These are phyloP conservation scores for Pseudogymnoascus sp. DNA, from an alignment of 2,329 filamentous ascomycete genomes.

Conservation along the genomic window DNA sequence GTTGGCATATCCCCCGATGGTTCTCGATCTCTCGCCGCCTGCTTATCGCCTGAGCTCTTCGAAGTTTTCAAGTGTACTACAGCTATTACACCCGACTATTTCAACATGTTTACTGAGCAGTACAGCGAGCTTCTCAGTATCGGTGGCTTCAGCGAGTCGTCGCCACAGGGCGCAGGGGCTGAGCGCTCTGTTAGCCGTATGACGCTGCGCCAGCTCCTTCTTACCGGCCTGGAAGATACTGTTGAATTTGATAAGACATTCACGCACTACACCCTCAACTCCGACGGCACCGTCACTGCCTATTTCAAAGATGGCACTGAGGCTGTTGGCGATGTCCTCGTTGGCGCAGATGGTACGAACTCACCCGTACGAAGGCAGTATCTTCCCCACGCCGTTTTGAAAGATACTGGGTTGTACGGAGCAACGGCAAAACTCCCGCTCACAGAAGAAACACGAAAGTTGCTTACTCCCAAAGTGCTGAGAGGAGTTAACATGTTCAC, in stretches of 20 bases:
- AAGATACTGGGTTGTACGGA: neutral
- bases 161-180: no score
- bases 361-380: constrained; percentile 33
- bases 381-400: constrained; percentile 26
- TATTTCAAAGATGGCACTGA: constrained; percentile 6
- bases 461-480: neutral
- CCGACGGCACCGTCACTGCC: neutral
- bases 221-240: constrained; percentile 26
- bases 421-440: neutral
- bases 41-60: neutral
- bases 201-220: constrained; percentile 29
- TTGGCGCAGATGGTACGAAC: constrained; percentile 27
- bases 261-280: constrained; percentile 11
- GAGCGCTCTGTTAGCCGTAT: constrained; percentile 24
- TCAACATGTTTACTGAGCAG: neutral
- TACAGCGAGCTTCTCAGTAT: neutral
- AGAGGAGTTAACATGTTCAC: neutral
- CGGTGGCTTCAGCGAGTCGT: neutral
- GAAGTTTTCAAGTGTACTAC: neutral
- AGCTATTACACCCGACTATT: neutral
- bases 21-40: neutral
- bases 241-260: constrained; percentile 29
- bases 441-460: neutral
- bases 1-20: neutral
- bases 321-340: constrained; percentile 27